These are phyloP conservation scores for Psophocarpus tetragonolobus DNA, from an alignment of 306 rosid species.

Conservation along the genomic window DNA sequence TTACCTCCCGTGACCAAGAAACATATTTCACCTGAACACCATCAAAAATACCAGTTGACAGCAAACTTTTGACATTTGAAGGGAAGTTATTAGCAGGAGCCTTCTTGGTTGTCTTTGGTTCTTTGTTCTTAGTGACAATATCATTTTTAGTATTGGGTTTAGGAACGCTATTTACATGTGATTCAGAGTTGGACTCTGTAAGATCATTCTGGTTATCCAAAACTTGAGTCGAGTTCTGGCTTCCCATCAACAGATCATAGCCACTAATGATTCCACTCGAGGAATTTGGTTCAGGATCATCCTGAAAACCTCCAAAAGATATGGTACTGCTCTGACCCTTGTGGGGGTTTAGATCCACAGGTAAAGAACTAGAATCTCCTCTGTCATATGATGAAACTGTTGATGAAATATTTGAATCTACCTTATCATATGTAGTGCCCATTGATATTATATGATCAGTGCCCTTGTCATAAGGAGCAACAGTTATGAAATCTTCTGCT, in stretches of 20 bases:
- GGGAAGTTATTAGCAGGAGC: constrained; percentile 87
- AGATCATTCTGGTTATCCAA: constrained; percentile 59
- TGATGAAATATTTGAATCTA: constrained; percentile 52
- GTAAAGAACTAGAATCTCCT: constrained; percentile 56
- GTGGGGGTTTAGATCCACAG: constrained; percentile 51
- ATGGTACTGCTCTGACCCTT: constrained; percentile 64
- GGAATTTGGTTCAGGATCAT: constrained; percentile 56
- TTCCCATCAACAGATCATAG: constrained; percentile 63
- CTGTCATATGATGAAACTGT: constrained; percentile 55
- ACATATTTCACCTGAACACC: constrained; percentile 89
- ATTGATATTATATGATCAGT: constrained; percentile 51
- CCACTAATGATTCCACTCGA: constrained; percentile 66
- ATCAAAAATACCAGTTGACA: constrained; percentile 93
- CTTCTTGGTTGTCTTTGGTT: constrained; percentile 71
- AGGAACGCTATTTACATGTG: constrained; percentile 47
- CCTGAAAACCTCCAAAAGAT: constrained; percentile 74
- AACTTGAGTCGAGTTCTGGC: constrained; percentile 58
- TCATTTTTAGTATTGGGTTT: constrained; percentile 52
- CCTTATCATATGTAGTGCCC: constrained; percentile 62
- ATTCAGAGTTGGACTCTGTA: constrained; percentile 47
- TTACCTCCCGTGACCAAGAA: constrained; percentile 94
- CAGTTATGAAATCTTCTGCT: constrained; percentile 60
- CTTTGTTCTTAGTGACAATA: constrained; percentile 55
- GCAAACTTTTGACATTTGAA: constrained; percentile 91
- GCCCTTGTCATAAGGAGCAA: constrained; percentile 61